Base-by-base conservation (phyloP, 768 basidiomycete genomes). In the Boletus subcaerulescens region DNA sequence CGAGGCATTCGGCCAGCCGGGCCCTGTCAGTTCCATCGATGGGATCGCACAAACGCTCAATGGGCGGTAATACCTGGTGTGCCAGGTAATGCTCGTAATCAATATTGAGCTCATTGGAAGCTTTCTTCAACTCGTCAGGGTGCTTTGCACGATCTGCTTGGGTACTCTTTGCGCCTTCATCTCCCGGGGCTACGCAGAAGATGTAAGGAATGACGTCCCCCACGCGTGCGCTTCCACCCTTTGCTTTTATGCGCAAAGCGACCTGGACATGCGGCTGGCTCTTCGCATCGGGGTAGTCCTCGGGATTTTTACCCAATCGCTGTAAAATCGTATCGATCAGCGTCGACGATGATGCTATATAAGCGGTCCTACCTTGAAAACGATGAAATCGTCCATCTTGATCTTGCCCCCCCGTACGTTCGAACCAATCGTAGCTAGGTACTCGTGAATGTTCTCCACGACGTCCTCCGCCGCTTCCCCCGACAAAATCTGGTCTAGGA, bases 131-230 rank as follows among this genome's bases (percentile, higher is more conserved):
- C 62, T 99, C 97, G 58, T 99, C 95, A 3, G 96, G 96, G 70
- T 98, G 94, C 64, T 83, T 89, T 9, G 97, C 97, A 45, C 85
- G 79, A 52, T 97, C 94, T 3, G 97, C 94, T 64, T 95, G 92
- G 12, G 82, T 84, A 0, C 80, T 79, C 69, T 87, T 93, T 5
- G 87, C 74, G 1, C 77, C 71, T 54, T 89, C 86, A 38, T 85
- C 85, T 38, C 87, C 88, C 44, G 88, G 86, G 4, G 81, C 78
- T 3, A 89, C 63, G 66, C 96, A 98, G 70, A 99, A 98, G 38
- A 98, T 80, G 69, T 99, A 99, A 0, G 95, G 86, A 54, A 99
- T 91, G 53, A 99, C 96, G 67, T 98, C 95, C 44, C 97, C 95
- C 1, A 79, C 80, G 32, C 87, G 86, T 0, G 93, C 91, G 12